Evolutionary conservation across 2,329 filamentous ascomycete genomes (phyloP), one percentile per base, ranked within the genome.

Genomic region (Colletotrichum higginsianum): DNA sequence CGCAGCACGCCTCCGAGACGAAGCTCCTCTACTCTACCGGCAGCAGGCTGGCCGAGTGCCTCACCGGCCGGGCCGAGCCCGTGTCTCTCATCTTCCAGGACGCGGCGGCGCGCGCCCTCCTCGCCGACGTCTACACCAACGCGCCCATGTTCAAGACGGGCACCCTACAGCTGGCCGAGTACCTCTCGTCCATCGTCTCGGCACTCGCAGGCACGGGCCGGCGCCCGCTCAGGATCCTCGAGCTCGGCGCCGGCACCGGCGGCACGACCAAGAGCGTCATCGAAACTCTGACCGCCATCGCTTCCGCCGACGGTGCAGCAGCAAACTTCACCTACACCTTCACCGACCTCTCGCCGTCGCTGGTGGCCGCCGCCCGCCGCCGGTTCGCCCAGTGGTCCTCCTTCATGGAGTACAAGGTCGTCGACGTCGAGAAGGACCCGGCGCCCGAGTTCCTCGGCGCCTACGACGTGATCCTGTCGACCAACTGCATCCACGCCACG

Each of bases 221-320:
- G 23, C 23, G 23, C 23, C 23, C 23, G 3, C 74, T 82, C 62
- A 74, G 74, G 4, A 82, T 86, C 40, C 78, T 87, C 62, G 84
- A 86, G 73, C 70, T 85, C 12, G 84, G 84, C 0, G 83, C 79
- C 0, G 84, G 84, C 15, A 84, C 83, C 0, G 84, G 84, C 3
- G 83, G 81, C 0, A 86, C 84, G 0, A 84, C 84, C 0, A 73
- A 70, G 21, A 66, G 72, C 0, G 66, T 0, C 44, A n/a, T 26
- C 2, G 23, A 26, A 3, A 26, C 2, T 3, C 23, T 26, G 23
- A 26, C 3, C 23, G 23, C 23, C 23, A 26, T 26, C 23, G 23
- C 23, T 26, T 2, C 23, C 23, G 23, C 23, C 23, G 23, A 2
- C 23, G 23, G 23, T 2, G 23, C 23, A 26, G 23, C 23, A 26